phyloP scores from a whole-genome alignment of 768 basidiomycete genomes.

The Auriscalpium orientale region DNA sequence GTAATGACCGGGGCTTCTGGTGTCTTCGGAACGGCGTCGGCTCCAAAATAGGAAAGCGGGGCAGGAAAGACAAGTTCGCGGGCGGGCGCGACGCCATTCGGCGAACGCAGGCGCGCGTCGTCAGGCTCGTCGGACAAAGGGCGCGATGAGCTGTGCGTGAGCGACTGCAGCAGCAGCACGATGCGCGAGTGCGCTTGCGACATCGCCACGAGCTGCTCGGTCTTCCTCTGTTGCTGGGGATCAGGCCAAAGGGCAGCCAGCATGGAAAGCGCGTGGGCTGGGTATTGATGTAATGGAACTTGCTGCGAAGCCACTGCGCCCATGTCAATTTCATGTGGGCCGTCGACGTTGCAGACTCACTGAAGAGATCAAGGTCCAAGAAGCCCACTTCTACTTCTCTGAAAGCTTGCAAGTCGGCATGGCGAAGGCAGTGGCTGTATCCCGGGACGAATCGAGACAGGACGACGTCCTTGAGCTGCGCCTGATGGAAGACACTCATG shows the following conservation, averaged over 20 bases:
- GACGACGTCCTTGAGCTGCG: constrained; percentile 30
- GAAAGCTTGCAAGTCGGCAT: constrained; percentile 32
- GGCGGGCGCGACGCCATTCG: constrained; percentile 20
- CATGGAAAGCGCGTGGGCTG: constrained; percentile 54
- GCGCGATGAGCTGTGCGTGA: constrained; percentile 54
- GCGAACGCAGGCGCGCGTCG: constrained; percentile 21
- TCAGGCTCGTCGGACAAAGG: constrained; percentile 25
- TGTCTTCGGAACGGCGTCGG: background rate
- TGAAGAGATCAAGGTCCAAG: constrained; percentile 52
- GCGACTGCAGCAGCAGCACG: constrained; percentile 64
- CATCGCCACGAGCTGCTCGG: constrained; percentile 36
- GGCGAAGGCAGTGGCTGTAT: constrained; percentile 38
- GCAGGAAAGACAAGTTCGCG: constrained; percentile 69
- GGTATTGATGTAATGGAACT: constrained; percentile 61
- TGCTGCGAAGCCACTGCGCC: constrained; percentile 55
- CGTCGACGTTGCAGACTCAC: constrained; percentile 36
- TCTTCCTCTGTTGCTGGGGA: constrained; percentile 24
- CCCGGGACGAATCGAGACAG: constrained; percentile 50
- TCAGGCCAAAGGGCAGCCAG: constrained; percentile 33
- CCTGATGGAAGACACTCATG: constrained; percentile 25
- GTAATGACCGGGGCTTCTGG: background rate
- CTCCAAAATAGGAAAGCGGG: constrained; percentile 47
- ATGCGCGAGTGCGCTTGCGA: constrained; percentile 65
- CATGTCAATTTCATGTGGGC: background rate
- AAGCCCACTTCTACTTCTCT: constrained; percentile 47